Percentiles rank a stretch among this genome's conserved stretches.
Evolutionary conservation across 768 basidiomycete species (phyloP).

Genomic region (Asterophora lycoperdoides): DNA sequence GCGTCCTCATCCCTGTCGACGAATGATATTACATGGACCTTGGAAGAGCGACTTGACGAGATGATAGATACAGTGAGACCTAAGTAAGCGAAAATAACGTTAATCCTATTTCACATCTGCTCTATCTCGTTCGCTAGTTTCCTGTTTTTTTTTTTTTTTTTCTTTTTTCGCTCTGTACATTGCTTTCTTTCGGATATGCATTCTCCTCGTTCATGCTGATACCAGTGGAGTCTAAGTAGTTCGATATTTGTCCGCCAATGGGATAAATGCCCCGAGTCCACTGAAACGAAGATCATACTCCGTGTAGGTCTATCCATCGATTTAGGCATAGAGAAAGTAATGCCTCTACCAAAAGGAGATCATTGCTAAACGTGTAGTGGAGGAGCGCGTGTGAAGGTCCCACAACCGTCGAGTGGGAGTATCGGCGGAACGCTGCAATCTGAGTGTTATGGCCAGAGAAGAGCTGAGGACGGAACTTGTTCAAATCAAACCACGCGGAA

Average conservation of each 20-base stretch:
- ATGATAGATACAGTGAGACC: conserved; percentile 52
- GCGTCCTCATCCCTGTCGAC: conserved; percentile 63
- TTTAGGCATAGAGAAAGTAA: conserved; percentile 67
- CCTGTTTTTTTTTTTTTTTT: conserved; percentile 13
- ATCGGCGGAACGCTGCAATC: conserved; percentile 58
- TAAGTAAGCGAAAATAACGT: conserved; percentile 18
- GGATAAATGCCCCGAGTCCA: conserved; percentile 12
- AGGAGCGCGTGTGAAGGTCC: conserved; percentile 63
- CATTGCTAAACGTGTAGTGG: conserved; percentile 60
- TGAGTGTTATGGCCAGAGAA: conserved; percentile 43
- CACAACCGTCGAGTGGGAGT: conserved; percentile 48
- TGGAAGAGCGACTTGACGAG: conserved; percentile 73
- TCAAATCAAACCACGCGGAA: conserved; percentile 1
- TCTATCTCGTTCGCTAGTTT: conserved; percentile 18
- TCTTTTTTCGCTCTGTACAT: conserved; percentile 18
- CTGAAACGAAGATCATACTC: conserved; percentile 30
- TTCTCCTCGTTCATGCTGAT: conserved; percentile 18
- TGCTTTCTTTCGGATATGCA: conserved; percentile 19
- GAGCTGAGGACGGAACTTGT: conserved; percentile 29
- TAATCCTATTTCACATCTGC: conserved; percentile 17
- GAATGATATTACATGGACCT: conserved; percentile 59
- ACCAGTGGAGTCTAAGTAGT: conserved; percentile 17
- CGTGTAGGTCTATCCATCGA: conserved; percentile 66
- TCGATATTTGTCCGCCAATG: conserved; percentile 19
- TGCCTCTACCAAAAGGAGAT: conserved; percentile 55